These are phyloP conservation scores for Metschnikowia arizonensis DNA, from an alignment of 805 yeast species.

Conservation along the genomic window DNA sequence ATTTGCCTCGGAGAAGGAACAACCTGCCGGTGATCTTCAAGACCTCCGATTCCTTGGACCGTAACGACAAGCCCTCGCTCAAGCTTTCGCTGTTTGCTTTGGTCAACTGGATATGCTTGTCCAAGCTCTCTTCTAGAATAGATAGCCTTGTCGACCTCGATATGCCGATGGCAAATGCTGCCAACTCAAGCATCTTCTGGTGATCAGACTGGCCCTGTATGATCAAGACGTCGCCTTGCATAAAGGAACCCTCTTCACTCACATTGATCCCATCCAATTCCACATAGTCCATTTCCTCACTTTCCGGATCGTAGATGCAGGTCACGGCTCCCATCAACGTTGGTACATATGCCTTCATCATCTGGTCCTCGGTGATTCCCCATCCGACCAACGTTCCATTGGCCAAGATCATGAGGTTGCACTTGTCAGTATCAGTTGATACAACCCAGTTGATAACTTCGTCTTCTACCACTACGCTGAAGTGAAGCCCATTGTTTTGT, in stretches of 20 bases:
- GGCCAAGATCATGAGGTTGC: constrained; percentile 63
- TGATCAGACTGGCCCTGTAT: constrained; percentile 47
- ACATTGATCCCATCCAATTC: constrained; percentile 35
- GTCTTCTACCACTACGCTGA: constrained; percentile 47
- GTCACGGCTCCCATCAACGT: constrained; percentile 44
- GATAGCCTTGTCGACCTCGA: constrained; percentile 85
- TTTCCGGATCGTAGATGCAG: constrained; percentile 49
- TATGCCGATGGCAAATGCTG: constrained; percentile 85
- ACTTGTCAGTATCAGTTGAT: constrained; percentile 24
- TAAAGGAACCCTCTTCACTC: constrained; percentile 35
- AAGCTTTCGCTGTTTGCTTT: constrained; percentile 61
- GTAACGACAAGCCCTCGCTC: constrained; percentile 52
- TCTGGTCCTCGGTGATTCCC: constrained; percentile 62
- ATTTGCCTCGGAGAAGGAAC: constrained; percentile 71
- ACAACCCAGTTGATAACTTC: constrained; percentile 57
- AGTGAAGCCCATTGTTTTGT: constrained; percentile 23
- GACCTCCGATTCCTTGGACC: constrained; percentile 53
- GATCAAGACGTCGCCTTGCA: constrained; percentile 68
- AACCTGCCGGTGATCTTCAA: constrained; percentile 69
- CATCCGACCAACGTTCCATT: constrained; percentile 83
- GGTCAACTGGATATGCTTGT: constrained; percentile 60
- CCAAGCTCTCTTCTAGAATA: constrained; percentile 68
- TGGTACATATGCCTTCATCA: constrained; percentile 48
- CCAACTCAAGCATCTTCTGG: constrained; percentile 63
- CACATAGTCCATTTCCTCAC: constrained; percentile 83